Evolutionary conservation across 2,329 filamentous ascomycete species (phyloP).

Genomic region (Ascochyta clinopodiicola): DNA sequence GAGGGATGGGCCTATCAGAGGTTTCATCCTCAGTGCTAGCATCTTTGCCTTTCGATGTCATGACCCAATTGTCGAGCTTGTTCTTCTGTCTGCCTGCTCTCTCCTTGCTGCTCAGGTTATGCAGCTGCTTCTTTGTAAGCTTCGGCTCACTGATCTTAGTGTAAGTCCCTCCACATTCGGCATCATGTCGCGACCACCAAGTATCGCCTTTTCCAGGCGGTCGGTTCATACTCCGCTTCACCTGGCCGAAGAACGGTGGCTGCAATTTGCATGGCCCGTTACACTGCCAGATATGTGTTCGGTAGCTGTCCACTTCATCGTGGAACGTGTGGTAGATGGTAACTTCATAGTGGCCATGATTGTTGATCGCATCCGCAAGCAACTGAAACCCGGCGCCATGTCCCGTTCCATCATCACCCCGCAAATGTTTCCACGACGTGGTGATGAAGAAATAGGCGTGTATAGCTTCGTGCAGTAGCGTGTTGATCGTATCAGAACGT

Average conservation of each 20-base stretch:
- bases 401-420: conserved; percentile 52
- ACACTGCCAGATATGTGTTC: conserved; percentile 55
- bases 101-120: conserved; percentile 48
- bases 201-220: conserved; percentile 51
- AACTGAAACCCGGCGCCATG: conserved; percentile 53
- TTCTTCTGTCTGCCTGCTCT: conserved; percentile 54
- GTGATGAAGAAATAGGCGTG: conserved; percentile 57
- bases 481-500: conserved; percentile 52
- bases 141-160: conserved; percentile 52
- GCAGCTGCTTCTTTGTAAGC: conserved; percentile 51
- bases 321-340: conserved; percentile 55
- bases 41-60: conserved; percentile 22
- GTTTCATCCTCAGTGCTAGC: conserved; percentile 19
- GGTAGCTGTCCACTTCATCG: conserved; percentile 55
- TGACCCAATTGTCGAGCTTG: conserved; percentile 53
- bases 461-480: conserved; percentile 54
- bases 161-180: conserved; percentile 52
- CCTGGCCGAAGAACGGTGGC: conserved; percentile 53
- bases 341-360: conserved; percentile 50
- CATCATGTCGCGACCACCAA: conserved; percentile 51
- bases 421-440: conserved; percentile 51
- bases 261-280: conserved; percentile 48
- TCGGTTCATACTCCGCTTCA: conserved; percentile 56
- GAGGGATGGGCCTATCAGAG: conserved; percentile 9
- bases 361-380: conserved; percentile 54